Conservation (phyloP, 345 rosid species). For the Nasturtium officinale region DNA sequence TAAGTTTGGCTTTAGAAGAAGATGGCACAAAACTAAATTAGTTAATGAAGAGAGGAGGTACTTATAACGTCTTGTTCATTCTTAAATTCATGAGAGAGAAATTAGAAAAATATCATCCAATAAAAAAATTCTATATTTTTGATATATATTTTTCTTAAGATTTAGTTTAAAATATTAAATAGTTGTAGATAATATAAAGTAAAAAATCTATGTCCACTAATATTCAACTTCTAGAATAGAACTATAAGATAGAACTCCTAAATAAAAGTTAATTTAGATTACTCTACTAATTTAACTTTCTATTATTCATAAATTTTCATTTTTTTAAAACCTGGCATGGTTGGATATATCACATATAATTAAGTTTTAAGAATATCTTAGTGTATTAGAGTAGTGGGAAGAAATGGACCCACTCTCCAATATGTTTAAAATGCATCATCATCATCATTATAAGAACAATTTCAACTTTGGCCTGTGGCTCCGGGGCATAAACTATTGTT, state of each 20-base stretch:
- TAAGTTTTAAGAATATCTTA: conserved; percentile 18
- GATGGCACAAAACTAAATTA: conserved; percentile 36
- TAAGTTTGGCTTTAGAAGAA: conserved; percentile 32
- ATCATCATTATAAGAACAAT: conserved; percentile 38
- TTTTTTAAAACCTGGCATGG: conserved; percentile 4
- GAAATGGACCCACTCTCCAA: conserved; percentile 43
- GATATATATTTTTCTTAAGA: not conserved
- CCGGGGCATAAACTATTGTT: conserved; percentile 38
- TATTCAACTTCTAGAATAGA: not conserved
- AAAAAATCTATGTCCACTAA: not conserved
- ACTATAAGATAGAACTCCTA: no score
- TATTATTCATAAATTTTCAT: not conserved
- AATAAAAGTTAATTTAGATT: no score
- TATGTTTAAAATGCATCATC: conserved; percentile 37
- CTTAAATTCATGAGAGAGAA: not conserved
- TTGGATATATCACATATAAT: not conserved
- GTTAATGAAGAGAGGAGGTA: conserved; percentile 24
- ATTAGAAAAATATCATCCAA: conserved; percentile 13
- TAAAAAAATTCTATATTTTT: not conserved
- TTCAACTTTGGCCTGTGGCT: conserved; percentile 35
- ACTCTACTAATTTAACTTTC: not conserved
- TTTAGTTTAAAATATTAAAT: not conserved
- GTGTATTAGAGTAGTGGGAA: conserved; percentile 36
- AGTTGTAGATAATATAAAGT: not conserved
- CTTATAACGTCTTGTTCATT: conserved; percentile 40